These are phyloP conservation scores for Colletotrichum chrysophilum DNA, from an alignment of 2,329 filamentous ascomycete genomes.

Conservation along the genomic window DNA sequence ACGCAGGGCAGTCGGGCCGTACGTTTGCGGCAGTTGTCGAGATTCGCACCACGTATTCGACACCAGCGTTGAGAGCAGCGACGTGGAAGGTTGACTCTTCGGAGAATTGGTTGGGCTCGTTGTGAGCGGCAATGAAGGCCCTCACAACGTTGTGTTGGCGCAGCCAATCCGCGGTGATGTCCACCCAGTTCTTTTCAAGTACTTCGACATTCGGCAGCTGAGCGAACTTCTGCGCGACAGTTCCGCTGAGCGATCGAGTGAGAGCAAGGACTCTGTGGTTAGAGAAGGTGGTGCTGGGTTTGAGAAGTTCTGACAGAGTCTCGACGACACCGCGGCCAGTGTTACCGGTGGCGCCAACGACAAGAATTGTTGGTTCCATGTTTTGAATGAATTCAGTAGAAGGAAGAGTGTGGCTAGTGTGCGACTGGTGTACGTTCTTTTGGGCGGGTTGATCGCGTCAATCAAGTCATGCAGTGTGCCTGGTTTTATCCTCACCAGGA, in stretches of 20 bases:
- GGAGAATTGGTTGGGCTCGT: conserved; percentile 39
- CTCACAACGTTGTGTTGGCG: conserved; percentile 35
- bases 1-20: conserved; percentile 35
- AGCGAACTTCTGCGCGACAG: conserved; percentile 31
- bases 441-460: not conserved
- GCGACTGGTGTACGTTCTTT: not conserved
- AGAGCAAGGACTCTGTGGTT: conserved; percentile 22
- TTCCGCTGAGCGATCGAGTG: conserved; percentile 18
- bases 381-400: not conserved
- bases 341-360: conserved; percentile 43
- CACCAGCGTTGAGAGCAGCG: conserved; percentile 36
- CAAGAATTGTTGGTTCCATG: conserved; percentile 39
- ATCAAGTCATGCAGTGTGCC: not conserved
- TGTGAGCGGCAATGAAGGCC: conserved; percentile 44
- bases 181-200: conserved; percentile 38
- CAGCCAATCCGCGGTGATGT: conserved; percentile 45
- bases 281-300: conserved; percentile 2
- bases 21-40: conserved; percentile 42
- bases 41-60: conserved; percentile 47
- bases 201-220: conserved; percentile 37
- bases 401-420: not conserved
- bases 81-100: conserved; percentile 43
- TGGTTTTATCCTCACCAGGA: not conserved
- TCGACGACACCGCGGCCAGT: conserved; percentile 34
- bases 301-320: conserved; percentile 29